Conservation (phyloP, 2,329 filamentous ascomycete species). For the Neoscytalidium dimidiatum region DNA sequence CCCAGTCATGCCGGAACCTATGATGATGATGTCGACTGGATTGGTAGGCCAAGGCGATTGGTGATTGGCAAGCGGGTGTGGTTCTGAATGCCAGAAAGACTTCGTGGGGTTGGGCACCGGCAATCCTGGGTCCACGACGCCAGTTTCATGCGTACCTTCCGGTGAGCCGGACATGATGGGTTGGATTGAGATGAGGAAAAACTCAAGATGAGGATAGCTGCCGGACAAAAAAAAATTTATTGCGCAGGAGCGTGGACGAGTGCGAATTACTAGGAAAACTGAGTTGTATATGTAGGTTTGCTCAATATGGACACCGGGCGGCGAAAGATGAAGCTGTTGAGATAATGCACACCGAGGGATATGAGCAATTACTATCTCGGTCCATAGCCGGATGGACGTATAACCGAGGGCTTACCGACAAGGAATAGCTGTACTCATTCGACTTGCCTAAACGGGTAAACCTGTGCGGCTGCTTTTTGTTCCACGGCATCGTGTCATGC, state of each 20-base stretch:
- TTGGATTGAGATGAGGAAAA: neutral
- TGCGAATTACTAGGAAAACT: too few relatives aligned
- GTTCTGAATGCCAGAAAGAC: conserved; percentile 40
- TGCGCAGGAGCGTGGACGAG: too few relatives aligned
- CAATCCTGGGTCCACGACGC: neutral
- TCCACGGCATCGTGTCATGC: too few relatives aligned
- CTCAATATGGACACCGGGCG: too few relatives aligned
- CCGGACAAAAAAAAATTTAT: too few relatives aligned
- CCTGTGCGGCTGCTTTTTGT: too few relatives aligned
- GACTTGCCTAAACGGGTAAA: neutral
- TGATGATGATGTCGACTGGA: conserved; percentile 50
- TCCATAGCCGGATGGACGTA: too few relatives aligned
- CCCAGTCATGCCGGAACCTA: conserved; percentile 68
- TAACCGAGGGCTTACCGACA: neutral
- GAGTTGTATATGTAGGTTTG: too few relatives aligned
- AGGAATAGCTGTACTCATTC: neutral
- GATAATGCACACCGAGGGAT: too few relatives aligned
- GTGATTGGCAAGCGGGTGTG: conserved; percentile 29
- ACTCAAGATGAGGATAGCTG: neutral
- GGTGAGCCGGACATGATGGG: neutral
- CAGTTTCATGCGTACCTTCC: neutral
- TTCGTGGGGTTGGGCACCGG: conserved; percentile 34
- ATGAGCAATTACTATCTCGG: too few relatives aligned
- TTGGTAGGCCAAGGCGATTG: conserved; percentile 32
- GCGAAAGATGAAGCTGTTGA: too few relatives aligned